These are phyloP conservation scores for Jimgerdemannia lactiflua DNA, from an alignment of 192 early-diverging fungal species.

Conservation along the genomic window DNA sequence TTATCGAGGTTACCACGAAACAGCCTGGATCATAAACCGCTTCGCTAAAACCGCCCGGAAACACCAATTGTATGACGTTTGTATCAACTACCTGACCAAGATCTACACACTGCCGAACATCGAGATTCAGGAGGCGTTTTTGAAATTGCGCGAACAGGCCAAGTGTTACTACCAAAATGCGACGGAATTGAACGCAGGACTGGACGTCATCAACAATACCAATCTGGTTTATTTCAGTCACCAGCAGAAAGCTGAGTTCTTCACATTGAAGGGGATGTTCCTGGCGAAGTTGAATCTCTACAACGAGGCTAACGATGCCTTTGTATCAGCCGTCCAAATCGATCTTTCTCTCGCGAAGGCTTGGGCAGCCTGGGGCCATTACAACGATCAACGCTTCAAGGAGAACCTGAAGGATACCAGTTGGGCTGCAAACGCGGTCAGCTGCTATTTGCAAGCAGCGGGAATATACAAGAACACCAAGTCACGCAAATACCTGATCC, in stretches of 20 bases:
- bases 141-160: conserved; percentile 96
- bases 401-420: conserved; percentile 78
- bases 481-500: conserved; percentile 86
- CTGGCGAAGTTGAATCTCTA: conserved; percentile 81
- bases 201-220: conserved; percentile 99
- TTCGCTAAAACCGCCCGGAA: conserved; percentile 97
- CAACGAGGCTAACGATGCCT: conserved; percentile 87
- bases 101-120: conserved; percentile 99
- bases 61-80: conserved; percentile 94
- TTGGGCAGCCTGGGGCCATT: conserved; percentile 97
- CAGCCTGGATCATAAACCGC: conserved; percentile 99
- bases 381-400: conserved; percentile 91
- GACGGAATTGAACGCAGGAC: conserved; percentile 81
- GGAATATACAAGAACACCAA: conserved; percentile 83
- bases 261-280: conserved; percentile 95
- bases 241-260: conserved; percentile 97
- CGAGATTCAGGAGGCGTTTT: conserved; percentile 98
- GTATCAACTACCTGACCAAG: conserved; percentile 86
- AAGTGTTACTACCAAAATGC: conserved; percentile 95
- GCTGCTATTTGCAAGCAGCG: conserved; percentile 94
- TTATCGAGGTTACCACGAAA: conserved; percentile 98
- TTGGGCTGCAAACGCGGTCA: conserved; percentile 86
- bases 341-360: conserved; percentile 89
- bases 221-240: conserved; percentile 94
- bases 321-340: conserved; percentile 86